Evolutionary conservation across 108 stramenopile genomes (phyloP).

Genomic region (Epithemia pelagica): DNA sequence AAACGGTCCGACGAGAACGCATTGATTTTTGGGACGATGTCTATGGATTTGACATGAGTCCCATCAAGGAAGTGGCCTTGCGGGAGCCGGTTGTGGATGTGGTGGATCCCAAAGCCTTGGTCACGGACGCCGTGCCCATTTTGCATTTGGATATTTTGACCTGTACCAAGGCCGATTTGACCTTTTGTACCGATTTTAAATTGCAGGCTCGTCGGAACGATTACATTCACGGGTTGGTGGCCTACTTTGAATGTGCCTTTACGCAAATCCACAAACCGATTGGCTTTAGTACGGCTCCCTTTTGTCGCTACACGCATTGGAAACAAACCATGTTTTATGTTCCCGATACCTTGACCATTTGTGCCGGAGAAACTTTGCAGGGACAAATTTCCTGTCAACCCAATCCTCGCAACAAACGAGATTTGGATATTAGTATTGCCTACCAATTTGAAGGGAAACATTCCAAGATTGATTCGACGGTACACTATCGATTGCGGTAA

Average conservation of each 20-base stretch:
- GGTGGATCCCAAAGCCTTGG: slow-evolving; percentile 72
- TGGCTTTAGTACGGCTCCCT: slow-evolving; percentile 91
- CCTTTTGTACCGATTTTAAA: slow-evolving; percentile 65
- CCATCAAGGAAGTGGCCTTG: slow-evolving; percentile 85
- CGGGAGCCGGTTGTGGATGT: slow-evolving; percentile 94
- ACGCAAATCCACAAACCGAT: slow-evolving; percentile 90
- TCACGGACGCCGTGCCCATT: slow-evolving; percentile 74
- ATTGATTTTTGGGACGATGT: slow-evolving; percentile 92
- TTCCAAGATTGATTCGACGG: slow-evolving; percentile 34
- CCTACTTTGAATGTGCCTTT: slow-evolving; percentile 95
- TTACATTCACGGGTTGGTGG: slow-evolving; percentile 86
- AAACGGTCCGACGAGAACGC: slow-evolving; percentile 54
- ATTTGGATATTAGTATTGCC: slow-evolving; percentile 65
- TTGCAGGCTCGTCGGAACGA: slow-evolving; percentile 75
- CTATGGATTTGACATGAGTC: slow-evolving; percentile 96
- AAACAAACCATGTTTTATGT: slow-evolving; percentile 91
- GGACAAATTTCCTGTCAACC: slow-evolving; percentile 62
- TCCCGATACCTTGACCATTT: slow-evolving; percentile 46
- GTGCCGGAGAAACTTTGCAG: slow-evolving; percentile 51
- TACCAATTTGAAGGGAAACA: slow-evolving; percentile 48
- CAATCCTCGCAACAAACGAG: slow-evolving; percentile 62
- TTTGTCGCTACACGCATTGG: slow-evolving; percentile 96
- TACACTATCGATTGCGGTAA: slow-evolving; percentile 64
- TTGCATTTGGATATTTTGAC: slow-evolving; percentile 86
- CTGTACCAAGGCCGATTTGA: slow-evolving; percentile 85